Percentiles rank a stretch among this genome's conserved stretches.
phyloP scores from a whole-genome alignment of 2,329 filamentous ascomycete genomes.

The Fusarium equiseti region DNA sequence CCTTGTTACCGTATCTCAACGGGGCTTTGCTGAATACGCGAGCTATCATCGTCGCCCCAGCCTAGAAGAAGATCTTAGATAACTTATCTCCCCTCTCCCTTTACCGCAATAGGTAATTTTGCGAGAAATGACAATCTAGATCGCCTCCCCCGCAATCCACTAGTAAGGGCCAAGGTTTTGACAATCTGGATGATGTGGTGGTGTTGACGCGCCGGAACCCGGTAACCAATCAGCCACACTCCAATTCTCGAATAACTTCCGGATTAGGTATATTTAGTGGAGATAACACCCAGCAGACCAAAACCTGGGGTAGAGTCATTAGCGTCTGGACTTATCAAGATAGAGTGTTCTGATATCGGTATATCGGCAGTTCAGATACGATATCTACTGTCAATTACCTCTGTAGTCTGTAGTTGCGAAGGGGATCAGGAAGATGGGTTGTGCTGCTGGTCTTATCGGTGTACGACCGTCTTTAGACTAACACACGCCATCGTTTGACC shows the following conservation, averaged over 20 bases:
- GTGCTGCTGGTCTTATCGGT: background rate
- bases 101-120: background rate
- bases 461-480: background rate
- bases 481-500: background rate
- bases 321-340: conserved; percentile 17
- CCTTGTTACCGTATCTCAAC: background rate
- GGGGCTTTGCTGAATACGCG: background rate
- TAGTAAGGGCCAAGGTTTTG: background rate
- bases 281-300: background rate
- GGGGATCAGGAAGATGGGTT: background rate
- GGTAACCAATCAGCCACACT: background rate
- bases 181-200: background rate
- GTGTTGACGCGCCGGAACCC: background rate
- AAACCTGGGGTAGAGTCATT: conserved; percentile 23
- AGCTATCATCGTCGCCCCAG: background rate
- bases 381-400: background rate
- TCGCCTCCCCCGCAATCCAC: conserved; percentile 9
- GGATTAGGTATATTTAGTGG: background rate
- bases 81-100: background rate
- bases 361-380: conserved; percentile 9
- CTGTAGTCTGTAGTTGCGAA: background rate
- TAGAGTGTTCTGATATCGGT: background rate
- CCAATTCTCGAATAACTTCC: background rate
- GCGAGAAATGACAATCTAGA: conserved; percentile 2
- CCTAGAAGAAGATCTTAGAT: background rate